phyloP scores from a whole-genome alignment of 495 filamentous ascomycete species.

The Daldinia vernicosa region DNA sequence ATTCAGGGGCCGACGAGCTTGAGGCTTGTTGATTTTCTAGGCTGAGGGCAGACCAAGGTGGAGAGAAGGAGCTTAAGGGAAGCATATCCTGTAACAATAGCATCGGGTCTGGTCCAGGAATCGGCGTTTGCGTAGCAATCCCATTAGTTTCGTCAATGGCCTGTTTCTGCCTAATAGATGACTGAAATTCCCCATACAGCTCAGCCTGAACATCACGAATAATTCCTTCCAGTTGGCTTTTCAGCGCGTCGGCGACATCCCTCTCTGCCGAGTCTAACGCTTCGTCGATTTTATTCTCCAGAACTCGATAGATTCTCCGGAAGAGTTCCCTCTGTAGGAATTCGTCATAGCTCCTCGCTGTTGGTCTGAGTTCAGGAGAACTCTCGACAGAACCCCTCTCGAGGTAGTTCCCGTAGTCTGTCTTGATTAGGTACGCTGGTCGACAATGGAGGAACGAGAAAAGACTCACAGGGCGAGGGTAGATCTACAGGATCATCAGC shows the following conservation, averaged over 20 bases:
- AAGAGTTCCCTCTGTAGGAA: constrained; percentile 6
- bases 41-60: neutral
- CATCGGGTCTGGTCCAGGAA: neutral
- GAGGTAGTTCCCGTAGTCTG: neutral
- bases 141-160: neutral
- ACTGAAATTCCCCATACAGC: neutral
- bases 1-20: neutral
- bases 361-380: neutral
- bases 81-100: neutral
- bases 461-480: neutral
- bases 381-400: neutral
- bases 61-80: neutral
- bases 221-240: neutral
- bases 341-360: neutral
- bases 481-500: neutral
- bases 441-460: neutral
- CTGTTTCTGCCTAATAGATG: neutral
- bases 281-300: constrained; percentile 15
- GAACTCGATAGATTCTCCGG: constrained; percentile 13
- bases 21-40: neutral
- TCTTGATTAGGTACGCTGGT: neutral
- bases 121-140: neutral
- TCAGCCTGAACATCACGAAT: neutral
- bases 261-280: constrained; percentile 8
- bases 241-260: neutral